phyloP scores from a whole-genome alignment of 1,284 basidiomycete species.

The Papiliotrema laurentii region DNA sequence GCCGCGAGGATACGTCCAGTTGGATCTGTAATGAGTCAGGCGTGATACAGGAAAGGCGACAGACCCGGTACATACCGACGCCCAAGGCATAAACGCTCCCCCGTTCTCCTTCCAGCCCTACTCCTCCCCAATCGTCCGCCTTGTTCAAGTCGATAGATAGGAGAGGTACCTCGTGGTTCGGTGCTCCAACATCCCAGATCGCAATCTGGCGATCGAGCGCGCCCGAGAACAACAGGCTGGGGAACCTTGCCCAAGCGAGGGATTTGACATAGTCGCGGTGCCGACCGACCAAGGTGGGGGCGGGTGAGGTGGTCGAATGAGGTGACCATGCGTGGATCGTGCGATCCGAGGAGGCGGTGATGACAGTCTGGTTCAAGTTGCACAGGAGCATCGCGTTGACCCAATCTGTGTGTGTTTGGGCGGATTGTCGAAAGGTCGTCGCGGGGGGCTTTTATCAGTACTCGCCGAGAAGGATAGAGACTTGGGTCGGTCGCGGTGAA shows the following conservation, averaged over 20 bases:
- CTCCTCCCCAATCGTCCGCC: constrained; percentile 34
- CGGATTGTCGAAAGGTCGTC: constrained; percentile 67
- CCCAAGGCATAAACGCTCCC: constrained; percentile 75
- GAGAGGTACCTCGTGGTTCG: constrained; percentile 42
- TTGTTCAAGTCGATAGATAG: constrained; percentile 39
- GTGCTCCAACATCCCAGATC: constrained; percentile 78
- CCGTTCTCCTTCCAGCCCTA: constrained; percentile 52
- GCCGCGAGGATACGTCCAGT: constrained; percentile 76
- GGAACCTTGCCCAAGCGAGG: constrained; percentile 69
- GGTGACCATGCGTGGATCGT: constrained; percentile 93
- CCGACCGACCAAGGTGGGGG: constrained; percentile 66
- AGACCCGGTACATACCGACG: constrained; percentile 44
- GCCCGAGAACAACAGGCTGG: constrained; percentile 84
- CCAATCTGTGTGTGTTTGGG: constrained; percentile 89
- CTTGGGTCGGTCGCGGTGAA: background rate
- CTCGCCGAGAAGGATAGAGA: too few species aligned
- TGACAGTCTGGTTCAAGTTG: constrained; percentile 88
- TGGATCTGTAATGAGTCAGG: constrained; percentile 53
- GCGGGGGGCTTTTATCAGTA: constrained; percentile 10
- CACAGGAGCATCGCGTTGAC: constrained; percentile 91
- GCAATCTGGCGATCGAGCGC: constrained; percentile 92
- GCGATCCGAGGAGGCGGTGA: constrained; percentile 93
- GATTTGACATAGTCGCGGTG: constrained; percentile 91
- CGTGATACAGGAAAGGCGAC: background rate
- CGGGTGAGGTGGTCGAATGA: constrained; percentile 55